Conservation (phyloP, 2,329 filamentous ascomycete species). For the Talaromyces sp. region DNA sequence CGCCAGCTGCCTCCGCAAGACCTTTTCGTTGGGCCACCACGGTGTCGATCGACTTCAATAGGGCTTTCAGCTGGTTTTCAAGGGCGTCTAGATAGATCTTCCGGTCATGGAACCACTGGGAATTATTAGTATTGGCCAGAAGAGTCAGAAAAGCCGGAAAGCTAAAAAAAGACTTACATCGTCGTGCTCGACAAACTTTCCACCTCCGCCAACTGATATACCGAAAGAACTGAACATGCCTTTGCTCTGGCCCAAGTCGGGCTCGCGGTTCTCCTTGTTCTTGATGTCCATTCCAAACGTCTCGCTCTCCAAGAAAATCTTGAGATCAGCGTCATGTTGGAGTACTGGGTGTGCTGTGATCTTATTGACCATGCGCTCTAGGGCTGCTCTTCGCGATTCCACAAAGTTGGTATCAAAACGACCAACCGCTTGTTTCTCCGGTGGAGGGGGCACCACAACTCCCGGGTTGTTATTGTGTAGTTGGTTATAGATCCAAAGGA, state of each 20-base stretch:
- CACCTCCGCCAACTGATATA: conserved; percentile 66
- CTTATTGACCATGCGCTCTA: conserved; percentile 98
- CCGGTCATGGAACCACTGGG: conserved; percentile 93
- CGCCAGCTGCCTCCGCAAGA: conserved; percentile 85
- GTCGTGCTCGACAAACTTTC: conserved; percentile 96
- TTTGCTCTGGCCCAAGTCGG: conserved; percentile 81
- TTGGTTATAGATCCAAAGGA: conserved; percentile 94
- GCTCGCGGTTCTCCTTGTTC: conserved; percentile 91
- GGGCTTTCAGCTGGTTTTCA: conserved; percentile 81
- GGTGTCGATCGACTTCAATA: conserved; percentile 89
- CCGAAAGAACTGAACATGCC: conserved; percentile 85
- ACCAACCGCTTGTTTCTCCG: conserved; percentile 95
- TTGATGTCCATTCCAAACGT: conserved; percentile 95
- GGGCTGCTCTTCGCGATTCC: conserved; percentile 79
- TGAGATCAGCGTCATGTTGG: conserved; percentile 88
- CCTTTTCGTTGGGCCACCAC: conserved; percentile 90
- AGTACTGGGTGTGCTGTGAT: conserved; percentile 81
- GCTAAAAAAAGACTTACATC: conserved; percentile 58
- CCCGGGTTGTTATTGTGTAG: conserved; percentile 92
- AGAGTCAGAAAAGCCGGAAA: neutral
- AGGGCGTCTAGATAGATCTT: conserved; percentile 91
- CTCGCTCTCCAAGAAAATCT: conserved; percentile 95
- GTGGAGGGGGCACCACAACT: conserved; percentile 88
- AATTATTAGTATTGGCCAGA: conserved; percentile 17
- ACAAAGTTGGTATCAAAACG: conserved; percentile 97